A percentile compares a stretch with the other conserved stretches of the same genome.
These are phyloP conservation scores for Colletotrichum sp. DNA, from an alignment of 2,329 filamentous ascomycete species.

Conservation along the genomic window DNA sequence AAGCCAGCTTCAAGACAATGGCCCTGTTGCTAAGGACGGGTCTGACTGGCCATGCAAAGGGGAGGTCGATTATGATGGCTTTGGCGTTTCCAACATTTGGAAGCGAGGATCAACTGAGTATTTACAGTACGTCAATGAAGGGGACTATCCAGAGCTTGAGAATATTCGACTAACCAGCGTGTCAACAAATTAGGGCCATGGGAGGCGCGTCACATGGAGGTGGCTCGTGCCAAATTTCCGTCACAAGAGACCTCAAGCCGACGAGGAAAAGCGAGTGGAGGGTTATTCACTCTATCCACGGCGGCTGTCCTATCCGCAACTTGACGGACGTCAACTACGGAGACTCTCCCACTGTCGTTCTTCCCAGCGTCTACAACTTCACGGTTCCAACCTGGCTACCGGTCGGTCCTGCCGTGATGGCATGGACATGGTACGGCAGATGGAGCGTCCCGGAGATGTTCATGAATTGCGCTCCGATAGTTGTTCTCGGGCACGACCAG, in stretches of 20 bases:
- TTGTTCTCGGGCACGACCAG: not conserved
- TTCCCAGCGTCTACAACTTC: not conserved
- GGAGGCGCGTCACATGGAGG: not conserved
- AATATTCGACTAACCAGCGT: not conserved
- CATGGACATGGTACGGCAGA: not conserved
- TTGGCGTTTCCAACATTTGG: not conserved
- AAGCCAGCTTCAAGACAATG: not conserved
- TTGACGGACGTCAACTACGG: not conserved
- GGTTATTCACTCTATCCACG: not conserved
- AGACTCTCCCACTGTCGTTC: not conserved
- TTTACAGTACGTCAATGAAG: not conserved
- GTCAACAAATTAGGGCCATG: not conserved
- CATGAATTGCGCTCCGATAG: not conserved
- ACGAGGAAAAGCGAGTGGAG: not conserved
- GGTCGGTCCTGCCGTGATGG: not conserved
- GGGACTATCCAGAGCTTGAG: accelerated
- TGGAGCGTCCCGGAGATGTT: not conserved
- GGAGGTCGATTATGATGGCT: not conserved
- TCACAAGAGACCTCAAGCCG: not conserved
- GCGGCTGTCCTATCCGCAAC: not conserved
- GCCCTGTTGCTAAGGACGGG: not conserved
- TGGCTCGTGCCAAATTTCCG: not conserved
- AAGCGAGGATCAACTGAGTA: not conserved
- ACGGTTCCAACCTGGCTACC: not conserved
- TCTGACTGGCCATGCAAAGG: not conserved